Evolutionary conservation across 2,329 filamentous ascomycete species (phyloP).

Genomic region (Septoria petroselini): DNA sequence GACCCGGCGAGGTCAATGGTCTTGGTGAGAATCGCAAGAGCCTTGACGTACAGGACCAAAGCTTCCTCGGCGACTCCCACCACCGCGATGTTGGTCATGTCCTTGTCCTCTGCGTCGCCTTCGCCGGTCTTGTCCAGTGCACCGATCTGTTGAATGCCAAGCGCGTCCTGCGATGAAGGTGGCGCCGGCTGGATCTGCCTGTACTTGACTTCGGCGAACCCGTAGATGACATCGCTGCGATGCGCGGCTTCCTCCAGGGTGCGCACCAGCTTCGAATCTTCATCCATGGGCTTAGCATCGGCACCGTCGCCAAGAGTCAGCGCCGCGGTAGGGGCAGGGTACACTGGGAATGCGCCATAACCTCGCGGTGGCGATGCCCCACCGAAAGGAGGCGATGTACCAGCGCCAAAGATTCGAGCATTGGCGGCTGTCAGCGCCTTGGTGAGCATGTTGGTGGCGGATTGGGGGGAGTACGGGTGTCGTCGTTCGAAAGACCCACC

Average conservation of each 20-base stretch:
- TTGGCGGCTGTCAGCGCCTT: constrained; percentile 95
- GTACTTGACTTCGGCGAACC: constrained; percentile 97
- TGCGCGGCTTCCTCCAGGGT: constrained; percentile 89
- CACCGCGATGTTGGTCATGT: constrained; percentile 79
- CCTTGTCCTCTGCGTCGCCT: constrained; percentile 64
- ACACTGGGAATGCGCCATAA: constrained; percentile 79
- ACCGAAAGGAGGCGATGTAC: constrained; percentile 60
- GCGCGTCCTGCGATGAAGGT: constrained; percentile 67
- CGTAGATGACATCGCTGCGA: constrained; percentile 91
- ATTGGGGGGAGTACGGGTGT: constrained; percentile 69
- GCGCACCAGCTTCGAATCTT: constrained; percentile 74
- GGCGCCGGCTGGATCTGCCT: constrained; percentile 90
- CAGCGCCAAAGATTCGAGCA: constrained; percentile 64
- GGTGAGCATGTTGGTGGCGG: constrained; percentile 84
- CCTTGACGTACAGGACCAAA: constrained; percentile 92
- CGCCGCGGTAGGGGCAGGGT: constrained; percentile 67
- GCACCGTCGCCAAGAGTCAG: constrained; percentile 61
- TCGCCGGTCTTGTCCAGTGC: constrained; percentile 52
- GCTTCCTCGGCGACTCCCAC: constrained; percentile 90
- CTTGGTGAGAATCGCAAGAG: constrained; percentile 81
- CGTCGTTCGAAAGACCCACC: constrained; percentile 78
- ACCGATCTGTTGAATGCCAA: constrained; percentile 58
- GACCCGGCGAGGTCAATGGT: constrained; percentile 91
- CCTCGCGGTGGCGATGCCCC: constrained; percentile 70
- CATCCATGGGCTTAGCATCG: constrained; percentile 61